Evolutionary conservation across 2,329 filamentous ascomycete species (phyloP).

Genomic region (Epichloe scottii): DNA sequence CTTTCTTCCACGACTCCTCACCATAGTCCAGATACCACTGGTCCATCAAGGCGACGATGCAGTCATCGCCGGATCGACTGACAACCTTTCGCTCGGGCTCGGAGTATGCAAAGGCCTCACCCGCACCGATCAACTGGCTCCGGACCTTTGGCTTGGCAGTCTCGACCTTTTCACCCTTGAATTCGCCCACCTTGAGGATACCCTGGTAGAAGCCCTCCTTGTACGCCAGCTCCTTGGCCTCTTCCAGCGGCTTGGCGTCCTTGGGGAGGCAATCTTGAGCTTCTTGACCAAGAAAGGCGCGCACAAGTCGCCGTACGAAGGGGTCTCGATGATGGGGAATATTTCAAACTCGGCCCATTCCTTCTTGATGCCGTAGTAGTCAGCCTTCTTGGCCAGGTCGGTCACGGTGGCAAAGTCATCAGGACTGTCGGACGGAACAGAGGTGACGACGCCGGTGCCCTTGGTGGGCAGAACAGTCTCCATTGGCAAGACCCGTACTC

Average conservation of each 20-base stretch:
- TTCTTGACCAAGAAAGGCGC: slow-evolving; percentile 78
- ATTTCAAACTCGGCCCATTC: slow-evolving; percentile 93
- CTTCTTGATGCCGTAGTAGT: slow-evolving; percentile 92
- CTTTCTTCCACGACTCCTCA: slow-evolving; percentile 72
- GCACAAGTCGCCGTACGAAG: slow-evolving; percentile 72
- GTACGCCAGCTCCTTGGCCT: slow-evolving; percentile 94
- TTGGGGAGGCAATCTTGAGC: slow-evolving; percentile 97
- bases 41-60: slow-evolving; percentile 83
- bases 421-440: slow-evolving; percentile 83
- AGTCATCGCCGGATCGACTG: slow-evolving; percentile 81
- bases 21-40: slow-evolving; percentile 99
- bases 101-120: slow-evolving; percentile 79
- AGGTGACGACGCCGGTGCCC: slow-evolving; percentile 93
- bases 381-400: slow-evolving; percentile 87
- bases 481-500: slow-evolving; percentile 88
- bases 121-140: slow-evolving; percentile 60
- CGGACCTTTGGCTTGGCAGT: slow-evolving; percentile 77
- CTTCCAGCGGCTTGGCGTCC: slow-evolving; percentile 73
- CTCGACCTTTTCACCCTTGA: slow-evolving; percentile 76
- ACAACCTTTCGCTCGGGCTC: slow-evolving; percentile 87
- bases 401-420: slow-evolving; percentile 86
- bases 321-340: slow-evolving; percentile 77
- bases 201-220: slow-evolving; percentile 97
- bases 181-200: slow-evolving; percentile 76
- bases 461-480: slow-evolving; percentile 84